These are phyloP conservation scores for Cercospora nicotianae DNA, from an alignment of 2,329 filamentous ascomycete species.

Conservation along the genomic window DNA sequence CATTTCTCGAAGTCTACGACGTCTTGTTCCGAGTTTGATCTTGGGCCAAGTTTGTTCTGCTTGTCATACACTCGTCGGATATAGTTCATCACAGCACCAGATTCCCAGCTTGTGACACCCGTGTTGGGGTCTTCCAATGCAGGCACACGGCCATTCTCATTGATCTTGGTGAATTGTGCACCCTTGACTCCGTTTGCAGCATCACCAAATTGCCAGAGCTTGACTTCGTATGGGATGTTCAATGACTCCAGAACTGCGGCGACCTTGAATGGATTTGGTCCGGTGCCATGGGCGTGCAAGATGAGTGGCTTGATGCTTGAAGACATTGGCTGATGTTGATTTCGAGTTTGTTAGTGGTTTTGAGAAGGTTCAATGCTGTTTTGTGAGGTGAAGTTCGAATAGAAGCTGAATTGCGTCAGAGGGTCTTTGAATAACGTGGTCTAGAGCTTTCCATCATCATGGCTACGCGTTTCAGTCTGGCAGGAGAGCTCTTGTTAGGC, in stretches of 20 bases:
- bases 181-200: slow-evolving; percentile 44
- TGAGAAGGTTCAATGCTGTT: neutral
- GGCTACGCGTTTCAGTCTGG: neutral
- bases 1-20: slow-evolving; percentile 50
- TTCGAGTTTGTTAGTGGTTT: neutral
- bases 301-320: slow-evolving; percentile 38
- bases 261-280: slow-evolving; percentile 49
- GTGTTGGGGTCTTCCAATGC: slow-evolving; percentile 50
- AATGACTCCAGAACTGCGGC: slow-evolving; percentile 46
- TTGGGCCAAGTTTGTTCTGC: slow-evolving; percentile 42
- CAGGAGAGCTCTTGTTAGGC: neutral
- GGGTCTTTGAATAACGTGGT: neutral
- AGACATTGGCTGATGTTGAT: neutral
- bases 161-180: slow-evolving; percentile 43
- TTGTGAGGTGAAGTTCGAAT: neutral
- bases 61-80: slow-evolving; percentile 48
- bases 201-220: slow-evolving; percentile 47
- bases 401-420: slow-evolving; percentile 2
- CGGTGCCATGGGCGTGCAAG: slow-evolving; percentile 44
- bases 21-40: slow-evolving; percentile 41
- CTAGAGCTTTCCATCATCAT: neutral
- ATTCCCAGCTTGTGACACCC: slow-evolving; percentile 52
- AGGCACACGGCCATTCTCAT: slow-evolving; percentile 48
- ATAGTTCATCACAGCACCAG: slow-evolving; percentile 53
- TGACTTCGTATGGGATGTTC: slow-evolving; percentile 44